Base-by-base conservation (phyloP, 2,329 filamentous ascomycete species). In the Didymella sp. region DNA sequence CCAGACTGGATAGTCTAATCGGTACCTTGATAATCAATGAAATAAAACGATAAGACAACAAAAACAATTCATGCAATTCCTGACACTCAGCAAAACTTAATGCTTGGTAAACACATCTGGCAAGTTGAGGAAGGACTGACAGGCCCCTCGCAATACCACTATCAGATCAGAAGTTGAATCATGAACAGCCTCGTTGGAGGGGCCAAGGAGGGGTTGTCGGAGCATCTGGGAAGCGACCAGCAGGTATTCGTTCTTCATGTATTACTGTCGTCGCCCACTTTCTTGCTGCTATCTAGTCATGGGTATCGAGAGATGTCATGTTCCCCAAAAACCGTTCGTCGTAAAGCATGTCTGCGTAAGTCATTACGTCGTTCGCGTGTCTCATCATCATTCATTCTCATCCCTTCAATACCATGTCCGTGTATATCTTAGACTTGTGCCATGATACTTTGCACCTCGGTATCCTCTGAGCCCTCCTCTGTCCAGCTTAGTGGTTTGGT, bases 361-460 rank as follows among this genome's bases (percentile, higher is more conserved):
- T 52, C 31, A 24, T 52, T 40, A 44, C 30, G 25, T 43, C 37
- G 8, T 54, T 21, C 19, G 17, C 22, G 17, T 41, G 24, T 6
- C 38, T 9, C 43, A 12, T 45, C n/a, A 22, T 30, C 38, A n/a
- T 44, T 47, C 11, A 21, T 50, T 8, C 4, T 33, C 25, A 35
- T 12, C 31, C 4, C 31, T 3, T 17, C 9, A 15, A 37, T 19
- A 11, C 33, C 33, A 37, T 17, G 15, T 19, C 21, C 19, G 1
- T 38, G 17, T 13, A 22, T 38, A 19, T 9, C 8, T 67, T 52
- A 73, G 3, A 66, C 66, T 51, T 73, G 71, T 7, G 70, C 49
- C 68, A 73, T 69, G 59, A 73, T 64, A 45, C 60, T 60, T 46
- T 64, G 64, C 8, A 67, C 40, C 13, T 47, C 61, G 17, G 58